Percentiles rank a stretch among this genome's conserved stretches.
These are phyloP conservation scores for Ampelomyces quisqualis DNA, from an alignment of 2,329 filamentous ascomycete genomes.

Conservation along the genomic window DNA sequence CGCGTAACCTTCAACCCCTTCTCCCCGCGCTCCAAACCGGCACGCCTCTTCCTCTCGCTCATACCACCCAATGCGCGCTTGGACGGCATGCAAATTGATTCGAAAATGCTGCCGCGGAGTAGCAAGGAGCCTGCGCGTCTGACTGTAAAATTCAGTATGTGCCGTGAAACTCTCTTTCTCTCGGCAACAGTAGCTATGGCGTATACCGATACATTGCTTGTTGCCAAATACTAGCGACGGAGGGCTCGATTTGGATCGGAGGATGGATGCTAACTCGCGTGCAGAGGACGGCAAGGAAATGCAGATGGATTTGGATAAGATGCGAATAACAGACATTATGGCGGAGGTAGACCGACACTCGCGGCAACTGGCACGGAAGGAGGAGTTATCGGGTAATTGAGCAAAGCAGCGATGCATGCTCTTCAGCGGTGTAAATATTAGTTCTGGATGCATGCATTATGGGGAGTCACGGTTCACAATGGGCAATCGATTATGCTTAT, in stretches of 20 bases:
- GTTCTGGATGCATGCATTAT: slow-evolving; percentile 17
- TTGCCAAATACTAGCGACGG: no score
- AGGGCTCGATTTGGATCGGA: background rate
- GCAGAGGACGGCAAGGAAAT: slow-evolving; percentile 92
- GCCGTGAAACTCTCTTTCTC: no score
- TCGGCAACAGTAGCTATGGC: no score
- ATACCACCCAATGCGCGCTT: slow-evolving; percentile 77
- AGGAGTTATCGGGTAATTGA: slow-evolving; percentile 64
- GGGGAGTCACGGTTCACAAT: slow-evolving; percentile 29
- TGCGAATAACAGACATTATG: slow-evolving; percentile 81
- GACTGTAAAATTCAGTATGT: slow-evolving; percentile 80
- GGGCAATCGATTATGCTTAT: slow-evolving; percentile 5
- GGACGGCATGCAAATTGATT: slow-evolving; percentile 72
- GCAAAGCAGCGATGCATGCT: slow-evolving; percentile 1
- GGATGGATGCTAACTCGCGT: slow-evolving; percentile 17
- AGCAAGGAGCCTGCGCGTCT: slow-evolving; percentile 70
- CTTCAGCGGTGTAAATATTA: slow-evolving; percentile 6
- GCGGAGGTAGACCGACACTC: slow-evolving; percentile 92
- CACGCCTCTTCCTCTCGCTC: slow-evolving; percentile 81
- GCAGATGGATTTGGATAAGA: slow-evolving; percentile 74
- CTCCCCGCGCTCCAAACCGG: slow-evolving; percentile 73
- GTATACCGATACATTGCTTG: no score
- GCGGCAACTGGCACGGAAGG: slow-evolving; percentile 74
- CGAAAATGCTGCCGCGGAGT: slow-evolving; percentile 69
- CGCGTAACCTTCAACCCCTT: slow-evolving; percentile 92